phyloP scores from a whole-genome alignment of 345 rosid genomes.

The Heritiera littoralis region DNA sequence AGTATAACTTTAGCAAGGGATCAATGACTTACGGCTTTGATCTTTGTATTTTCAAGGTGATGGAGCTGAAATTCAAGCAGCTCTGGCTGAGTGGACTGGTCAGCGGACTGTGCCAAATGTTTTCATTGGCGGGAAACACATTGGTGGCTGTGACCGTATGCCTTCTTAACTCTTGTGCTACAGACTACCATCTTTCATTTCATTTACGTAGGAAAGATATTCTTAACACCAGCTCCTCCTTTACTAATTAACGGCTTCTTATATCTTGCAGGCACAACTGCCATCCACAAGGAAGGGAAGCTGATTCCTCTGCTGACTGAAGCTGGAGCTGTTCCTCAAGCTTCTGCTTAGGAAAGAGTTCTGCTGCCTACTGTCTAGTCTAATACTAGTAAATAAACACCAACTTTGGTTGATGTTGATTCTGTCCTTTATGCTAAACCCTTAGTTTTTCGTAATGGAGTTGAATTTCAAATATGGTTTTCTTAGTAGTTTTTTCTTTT shows the following conservation, averaged over 20 bases:
- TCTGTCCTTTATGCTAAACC: neutral
- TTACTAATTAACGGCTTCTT: neutral
- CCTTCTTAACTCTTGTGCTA: neutral
- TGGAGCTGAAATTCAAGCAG: slow-evolving; percentile 61
- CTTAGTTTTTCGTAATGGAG: neutral
- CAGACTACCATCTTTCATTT: neutral
- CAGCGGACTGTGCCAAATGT: slow-evolving; percentile 30
- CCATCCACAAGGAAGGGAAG: slow-evolving; percentile 56
- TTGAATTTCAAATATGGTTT: neutral
- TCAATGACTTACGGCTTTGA: neutral
- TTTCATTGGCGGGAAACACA: slow-evolving; percentile 68
- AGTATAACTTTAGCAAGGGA: neutral
- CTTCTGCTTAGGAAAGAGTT: slow-evolving; percentile 33
- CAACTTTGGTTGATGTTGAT: neutral
- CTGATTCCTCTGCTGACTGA: slow-evolving; percentile 72
- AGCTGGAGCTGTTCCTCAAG: slow-evolving; percentile 61
- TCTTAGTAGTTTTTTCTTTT: neutral
- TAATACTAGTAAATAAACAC: neutral
- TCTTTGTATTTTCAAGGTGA: slow-evolving; percentile 45
- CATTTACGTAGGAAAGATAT: neutral
- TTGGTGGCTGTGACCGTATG: slow-evolving; percentile 83
- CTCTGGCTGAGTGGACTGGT: slow-evolving; percentile 67
- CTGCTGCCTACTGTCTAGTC: neutral
- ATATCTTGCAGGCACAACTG: slow-evolving; percentile 54
- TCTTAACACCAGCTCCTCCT: neutral